Percentiles rank a stretch among this genome's conserved stretches.
Conservation (phyloP, 2,329 filamentous ascomycete genomes). For the Pseudopyricularia cyperi region DNA sequence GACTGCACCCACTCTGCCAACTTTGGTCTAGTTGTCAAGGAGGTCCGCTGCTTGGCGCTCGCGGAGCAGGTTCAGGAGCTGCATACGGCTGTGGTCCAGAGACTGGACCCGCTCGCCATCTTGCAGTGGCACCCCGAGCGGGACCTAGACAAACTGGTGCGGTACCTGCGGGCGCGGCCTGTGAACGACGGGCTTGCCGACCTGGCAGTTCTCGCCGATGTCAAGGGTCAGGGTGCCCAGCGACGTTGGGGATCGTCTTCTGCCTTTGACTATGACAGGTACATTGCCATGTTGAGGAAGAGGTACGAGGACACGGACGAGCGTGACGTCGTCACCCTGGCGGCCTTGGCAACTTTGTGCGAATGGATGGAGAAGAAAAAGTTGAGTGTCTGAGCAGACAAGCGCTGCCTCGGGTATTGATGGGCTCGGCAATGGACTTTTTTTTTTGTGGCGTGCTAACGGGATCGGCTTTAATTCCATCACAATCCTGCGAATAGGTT, state of each 20-base stretch:
- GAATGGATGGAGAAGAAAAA: background rate
- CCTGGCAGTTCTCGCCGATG: background rate
- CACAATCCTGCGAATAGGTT: too few relatives aligned
- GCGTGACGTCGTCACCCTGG: slow-evolving; percentile 1
- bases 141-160: background rate
- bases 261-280: slow-evolving; percentile 2
- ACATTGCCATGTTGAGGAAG: slow-evolving; percentile 2
- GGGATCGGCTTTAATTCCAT: too few relatives aligned
- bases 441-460: too few relatives aligned
- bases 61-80: background rate
- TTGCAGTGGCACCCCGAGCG: background rate
- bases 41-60: background rate
- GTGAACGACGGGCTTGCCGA: slow-evolving; percentile 1
- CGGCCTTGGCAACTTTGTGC: background rate
- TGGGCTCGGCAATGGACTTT: too few relatives aligned
- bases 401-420: too few relatives aligned
- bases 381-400: background rate
- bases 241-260: background rate
- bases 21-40: background rate
- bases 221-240: background rate
- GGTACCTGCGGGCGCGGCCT: slow-evolving; percentile 1
- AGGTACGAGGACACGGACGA: slow-evolving; percentile 1
- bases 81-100: background rate
- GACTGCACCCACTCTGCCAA: background rate
- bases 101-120: background rate